A percentile compares a stretch with the other conserved stretches of the same genome.
These are phyloP conservation scores for Gloeopeniophorella convolvens DNA, from an alignment of 768 basidiomycete genomes.

Conservation along the genomic window DNA sequence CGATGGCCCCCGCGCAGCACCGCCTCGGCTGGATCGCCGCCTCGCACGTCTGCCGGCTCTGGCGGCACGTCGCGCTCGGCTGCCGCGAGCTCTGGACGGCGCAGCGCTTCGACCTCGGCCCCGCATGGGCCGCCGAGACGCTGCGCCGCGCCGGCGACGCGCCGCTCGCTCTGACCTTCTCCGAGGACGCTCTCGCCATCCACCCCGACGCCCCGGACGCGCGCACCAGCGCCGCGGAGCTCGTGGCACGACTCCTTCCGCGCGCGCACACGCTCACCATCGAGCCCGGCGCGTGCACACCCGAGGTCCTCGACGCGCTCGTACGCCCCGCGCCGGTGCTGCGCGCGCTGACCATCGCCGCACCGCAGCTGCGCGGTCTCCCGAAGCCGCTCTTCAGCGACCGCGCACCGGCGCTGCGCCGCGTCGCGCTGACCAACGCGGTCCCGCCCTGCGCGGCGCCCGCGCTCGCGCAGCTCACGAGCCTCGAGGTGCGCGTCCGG, in stretches of 20 bases:
- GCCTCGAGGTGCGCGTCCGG: not conserved
- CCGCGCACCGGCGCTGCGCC: not conserved
- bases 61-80: constrained; percentile 11
- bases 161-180: constrained; percentile 1
- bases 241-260: constrained; percentile 7
- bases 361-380: not conserved
- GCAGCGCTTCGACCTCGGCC: constrained; percentile 11
- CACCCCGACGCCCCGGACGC: no score
- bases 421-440: not conserved
- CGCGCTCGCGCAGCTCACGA: constrained; percentile 1
- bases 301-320: not conserved
- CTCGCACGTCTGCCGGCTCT: constrained; percentile 13
- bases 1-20: not conserved
- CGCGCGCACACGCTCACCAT: constrained; percentile 8
- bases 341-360: not conserved
- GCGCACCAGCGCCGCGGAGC: not conserved
- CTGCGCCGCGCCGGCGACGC: constrained; percentile 5
- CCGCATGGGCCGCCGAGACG: constrained; percentile 8
- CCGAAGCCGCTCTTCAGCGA: constrained; percentile 4
- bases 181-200: no score
- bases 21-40: constrained; percentile 13
- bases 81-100: constrained; percentile 5
- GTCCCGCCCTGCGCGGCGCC: constrained; percentile 1
- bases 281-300: not conserved
- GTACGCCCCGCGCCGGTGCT: constrained; percentile 2